Conservation (phyloP, 345 rosid species). For the Rhizophora mangle region DNA sequence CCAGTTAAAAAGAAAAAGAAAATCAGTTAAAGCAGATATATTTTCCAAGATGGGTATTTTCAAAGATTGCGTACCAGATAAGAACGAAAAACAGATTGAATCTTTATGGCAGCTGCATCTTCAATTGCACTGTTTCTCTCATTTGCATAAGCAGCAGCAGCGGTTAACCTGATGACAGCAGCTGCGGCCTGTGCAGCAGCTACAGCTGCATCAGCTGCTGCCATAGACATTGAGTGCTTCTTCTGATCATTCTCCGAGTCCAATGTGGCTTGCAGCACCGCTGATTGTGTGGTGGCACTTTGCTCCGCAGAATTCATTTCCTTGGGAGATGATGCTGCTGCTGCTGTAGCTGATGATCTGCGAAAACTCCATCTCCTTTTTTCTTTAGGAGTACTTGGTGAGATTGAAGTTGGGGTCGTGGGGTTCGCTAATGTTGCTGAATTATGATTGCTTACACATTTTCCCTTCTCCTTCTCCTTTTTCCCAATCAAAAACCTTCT, state of each 20-base stretch:
- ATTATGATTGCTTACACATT: conserved; percentile 20
- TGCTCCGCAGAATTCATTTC: conserved; percentile 22
- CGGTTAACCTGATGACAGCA: conserved; percentile 42
- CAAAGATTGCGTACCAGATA: conserved; percentile 52
- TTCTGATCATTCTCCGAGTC: conserved; percentile 42
- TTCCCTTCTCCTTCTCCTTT: conserved; percentile 46
- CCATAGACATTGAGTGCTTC: conserved; percentile 46
- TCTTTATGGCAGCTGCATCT: conserved; percentile 64
- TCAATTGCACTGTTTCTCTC: conserved; percentile 36
- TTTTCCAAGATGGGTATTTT: background rate
- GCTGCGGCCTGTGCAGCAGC: conserved; percentile 55
- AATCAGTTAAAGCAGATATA: too few species aligned
- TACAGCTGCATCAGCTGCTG: conserved; percentile 43
- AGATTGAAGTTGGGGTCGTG: conserved; percentile 37
- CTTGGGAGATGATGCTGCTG: conserved; percentile 34
- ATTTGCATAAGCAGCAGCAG: conserved; percentile 9
- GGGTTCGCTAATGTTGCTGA: conserved; percentile 34
- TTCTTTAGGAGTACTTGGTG: conserved; percentile 67
- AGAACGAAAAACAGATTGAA: conserved; percentile 76
- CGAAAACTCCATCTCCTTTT: conserved; percentile 88
- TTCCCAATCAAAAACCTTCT: conserved; percentile 62
- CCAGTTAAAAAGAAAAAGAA: background rate
- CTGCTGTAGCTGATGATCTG: conserved; percentile 66
- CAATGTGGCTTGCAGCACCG: conserved; percentile 1
- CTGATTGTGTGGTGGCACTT: background rate